Conservation (phyloP, 257 asterid genomes). For the Knoxia roxburghii region DNA sequence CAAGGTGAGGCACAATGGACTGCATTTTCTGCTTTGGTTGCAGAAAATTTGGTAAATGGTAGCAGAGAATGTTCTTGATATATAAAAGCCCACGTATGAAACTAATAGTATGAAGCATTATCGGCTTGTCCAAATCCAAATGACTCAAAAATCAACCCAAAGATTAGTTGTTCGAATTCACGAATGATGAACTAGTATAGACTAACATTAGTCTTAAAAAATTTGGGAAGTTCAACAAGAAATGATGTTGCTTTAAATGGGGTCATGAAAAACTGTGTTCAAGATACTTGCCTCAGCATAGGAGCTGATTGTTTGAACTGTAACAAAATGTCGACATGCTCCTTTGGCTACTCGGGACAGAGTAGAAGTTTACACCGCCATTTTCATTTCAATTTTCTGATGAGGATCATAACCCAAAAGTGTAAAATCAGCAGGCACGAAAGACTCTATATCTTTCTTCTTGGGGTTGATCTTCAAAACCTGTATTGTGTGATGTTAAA, state of each 20-base stretch:
- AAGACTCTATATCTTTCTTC: constrained; percentile 72
- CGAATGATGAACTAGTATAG: background rate
- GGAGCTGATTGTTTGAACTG: constrained; percentile 9
- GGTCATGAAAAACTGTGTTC: background rate
- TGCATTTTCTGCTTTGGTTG: too few species aligned
- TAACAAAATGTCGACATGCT: constrained; percentile 8
- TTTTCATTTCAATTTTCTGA: constrained; percentile 85
- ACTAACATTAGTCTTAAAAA: background rate
- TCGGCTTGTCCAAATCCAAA: too few species aligned
- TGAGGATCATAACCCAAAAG: constrained; percentile 78
- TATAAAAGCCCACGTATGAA: too few species aligned
- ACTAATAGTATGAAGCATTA: too few species aligned
- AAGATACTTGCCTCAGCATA: constrained; percentile 23
- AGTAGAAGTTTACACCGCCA: constrained; percentile 53
- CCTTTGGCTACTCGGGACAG: background rate
- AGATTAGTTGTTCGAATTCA: background rate
- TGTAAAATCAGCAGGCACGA: constrained; percentile 67
- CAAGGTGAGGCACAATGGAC: background rate
- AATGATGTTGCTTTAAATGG: background rate
- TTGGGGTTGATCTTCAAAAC: constrained; percentile 58
- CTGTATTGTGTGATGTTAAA: constrained; percentile 39
- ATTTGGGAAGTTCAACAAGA: too few species aligned
- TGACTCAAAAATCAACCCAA: too few species aligned
- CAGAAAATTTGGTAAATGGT: background rate
- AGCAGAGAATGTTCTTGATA: too few species aligned